Evolutionary conservation across 2,329 filamentous ascomycete species (phyloP).

Genomic region (Talaromyces piceae): DNA sequence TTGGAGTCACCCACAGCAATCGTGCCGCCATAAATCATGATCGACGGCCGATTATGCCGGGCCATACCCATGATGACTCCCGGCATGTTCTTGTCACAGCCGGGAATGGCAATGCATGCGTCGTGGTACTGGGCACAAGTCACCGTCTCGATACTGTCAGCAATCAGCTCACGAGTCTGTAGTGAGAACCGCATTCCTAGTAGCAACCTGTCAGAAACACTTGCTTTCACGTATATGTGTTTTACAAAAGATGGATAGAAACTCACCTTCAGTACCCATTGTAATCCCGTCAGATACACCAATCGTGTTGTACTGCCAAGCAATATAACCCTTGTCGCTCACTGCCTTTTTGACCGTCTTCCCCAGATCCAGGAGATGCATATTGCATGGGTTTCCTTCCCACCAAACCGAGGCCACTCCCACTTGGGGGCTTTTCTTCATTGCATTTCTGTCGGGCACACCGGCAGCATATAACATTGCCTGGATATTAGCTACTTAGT

Average conservation of each 20-base stretch:
- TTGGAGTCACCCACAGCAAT: slow-evolving; percentile 80
- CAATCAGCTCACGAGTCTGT: slow-evolving; percentile 84
- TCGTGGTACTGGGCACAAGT: slow-evolving; percentile 90
- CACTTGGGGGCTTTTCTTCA: slow-evolving; percentile 87
- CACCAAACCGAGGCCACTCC: slow-evolving; percentile 92
- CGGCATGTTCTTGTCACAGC: slow-evolving; percentile 98
- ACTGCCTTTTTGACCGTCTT: slow-evolving; percentile 80
- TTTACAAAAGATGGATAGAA: neutral
- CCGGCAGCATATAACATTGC: slow-evolving; percentile 95
- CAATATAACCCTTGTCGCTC: slow-evolving; percentile 76
- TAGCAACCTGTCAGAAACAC: neutral
- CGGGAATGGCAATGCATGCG: slow-evolving; percentile 85
- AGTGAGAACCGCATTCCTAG: slow-evolving; percentile 88
- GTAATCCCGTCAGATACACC: slow-evolving; percentile 89
- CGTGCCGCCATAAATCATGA: slow-evolving; percentile 94
- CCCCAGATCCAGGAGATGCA: slow-evolving; percentile 72
- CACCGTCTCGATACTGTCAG: slow-evolving; percentile 87
- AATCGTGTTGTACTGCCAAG: slow-evolving; percentile 90
- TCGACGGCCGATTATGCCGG: slow-evolving; percentile 80
- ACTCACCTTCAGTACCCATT: slow-evolving; percentile 80
- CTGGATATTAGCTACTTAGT: slow-evolving; percentile 35
- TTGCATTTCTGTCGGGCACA: slow-evolving; percentile 70
- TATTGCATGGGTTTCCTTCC: slow-evolving; percentile 93
- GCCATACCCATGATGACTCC: slow-evolving; percentile 86
- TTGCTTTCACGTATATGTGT: neutral